A percentile compares a stretch with the other conserved stretches of the same genome.
Conservation (phyloP, 2,329 filamentous ascomycete genomes). For the Lachnellula hyalina region DNA sequence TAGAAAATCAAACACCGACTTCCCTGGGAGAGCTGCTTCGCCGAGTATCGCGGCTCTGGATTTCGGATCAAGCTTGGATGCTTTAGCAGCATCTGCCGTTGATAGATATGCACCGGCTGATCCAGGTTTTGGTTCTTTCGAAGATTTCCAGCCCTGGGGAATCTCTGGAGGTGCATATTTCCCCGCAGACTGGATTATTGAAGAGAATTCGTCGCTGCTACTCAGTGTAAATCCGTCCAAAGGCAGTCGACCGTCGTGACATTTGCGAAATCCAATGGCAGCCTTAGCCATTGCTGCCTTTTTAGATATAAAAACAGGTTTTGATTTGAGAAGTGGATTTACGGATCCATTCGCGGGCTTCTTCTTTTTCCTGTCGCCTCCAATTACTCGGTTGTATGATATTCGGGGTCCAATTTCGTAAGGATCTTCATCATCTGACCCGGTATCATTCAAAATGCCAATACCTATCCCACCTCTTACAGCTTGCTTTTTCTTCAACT, state of each 20-base stretch:
- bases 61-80: constrained; percentile 69
- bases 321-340: constrained; percentile 60
- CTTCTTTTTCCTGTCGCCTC: constrained; percentile 75
- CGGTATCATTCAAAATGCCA: constrained; percentile 84
- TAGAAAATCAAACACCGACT: constrained; percentile 94
- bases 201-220: constrained; percentile 43
- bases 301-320: constrained; percentile 72
- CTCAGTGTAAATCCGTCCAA: constrained; percentile 76
- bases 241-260: constrained; percentile 76
- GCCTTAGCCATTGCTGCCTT: constrained; percentile 43
- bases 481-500: constrained; percentile 45
- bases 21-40: constrained; percentile 75
- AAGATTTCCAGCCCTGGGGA: constrained; percentile 68
- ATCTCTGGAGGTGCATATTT: constrained; percentile 62
- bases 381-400: constrained; percentile 76
- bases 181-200: constrained; percentile 36
- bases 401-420: constrained; percentile 90
- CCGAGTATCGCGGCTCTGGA: constrained; percentile 75
- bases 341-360: constrained; percentile 51
- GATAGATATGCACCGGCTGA: constrained; percentile 50
- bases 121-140: constrained; percentile 39
- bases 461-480: constrained; percentile 71
- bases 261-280: constrained; percentile 55
- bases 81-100: constrained; percentile 70
- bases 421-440: constrained; percentile 91